Percentiles rank a stretch among this genome's conserved stretches.
Evolutionary conservation across 2,329 filamentous ascomycete species (phyloP).

Genomic region (Didymella sp.): DNA sequence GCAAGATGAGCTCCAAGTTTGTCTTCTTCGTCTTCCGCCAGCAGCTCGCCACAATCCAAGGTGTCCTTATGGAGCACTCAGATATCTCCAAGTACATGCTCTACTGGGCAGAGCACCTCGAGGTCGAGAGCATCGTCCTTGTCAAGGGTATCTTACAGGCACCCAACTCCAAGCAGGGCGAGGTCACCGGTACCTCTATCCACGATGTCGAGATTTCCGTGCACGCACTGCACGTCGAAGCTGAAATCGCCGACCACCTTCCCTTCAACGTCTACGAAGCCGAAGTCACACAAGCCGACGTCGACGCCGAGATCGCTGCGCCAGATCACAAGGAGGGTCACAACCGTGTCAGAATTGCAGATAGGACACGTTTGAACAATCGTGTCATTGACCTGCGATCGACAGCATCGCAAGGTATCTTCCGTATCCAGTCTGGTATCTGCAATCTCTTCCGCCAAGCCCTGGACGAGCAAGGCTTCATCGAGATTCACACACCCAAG

Average conservation of each 20-base stretch:
- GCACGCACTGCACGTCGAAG: conserved; percentile 68
- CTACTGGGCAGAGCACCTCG: conserved; percentile 84
- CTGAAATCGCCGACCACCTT: conserved; percentile 65
- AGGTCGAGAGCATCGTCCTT: conserved; percentile 78
- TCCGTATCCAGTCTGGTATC: conserved; percentile 83
- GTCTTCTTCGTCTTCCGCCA: conserved; percentile 89
- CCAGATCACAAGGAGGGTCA: conserved; percentile 64
- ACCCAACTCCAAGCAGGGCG: conserved; percentile 69
- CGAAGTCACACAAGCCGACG: conserved; percentile 65
- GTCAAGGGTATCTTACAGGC: conserved; percentile 76
- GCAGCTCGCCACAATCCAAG: conserved; percentile 82
- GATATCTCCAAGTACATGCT: conserved; percentile 76
- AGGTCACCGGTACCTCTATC: conserved; percentile 76
- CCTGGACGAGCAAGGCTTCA: conserved; percentile 77
- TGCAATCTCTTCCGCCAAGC: conserved; percentile 79
- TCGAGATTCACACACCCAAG: conserved; percentile 94
- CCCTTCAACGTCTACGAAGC: conserved; percentile 76
- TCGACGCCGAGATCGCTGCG: conserved; percentile 58
- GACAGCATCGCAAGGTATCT: conserved; percentile 85
- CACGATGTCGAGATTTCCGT: conserved; percentile 79
- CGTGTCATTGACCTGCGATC: conserved; percentile 85
- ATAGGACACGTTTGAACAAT: conserved; percentile 76
- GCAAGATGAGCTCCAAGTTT: conserved; percentile 80
- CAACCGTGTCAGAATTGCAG: conserved; percentile 67
- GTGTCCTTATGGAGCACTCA: conserved; percentile 72